These are phyloP conservation scores for Colletotrichum eleusines DNA, from an alignment of 2,329 filamentous ascomycete genomes.

Conservation along the genomic window DNA sequence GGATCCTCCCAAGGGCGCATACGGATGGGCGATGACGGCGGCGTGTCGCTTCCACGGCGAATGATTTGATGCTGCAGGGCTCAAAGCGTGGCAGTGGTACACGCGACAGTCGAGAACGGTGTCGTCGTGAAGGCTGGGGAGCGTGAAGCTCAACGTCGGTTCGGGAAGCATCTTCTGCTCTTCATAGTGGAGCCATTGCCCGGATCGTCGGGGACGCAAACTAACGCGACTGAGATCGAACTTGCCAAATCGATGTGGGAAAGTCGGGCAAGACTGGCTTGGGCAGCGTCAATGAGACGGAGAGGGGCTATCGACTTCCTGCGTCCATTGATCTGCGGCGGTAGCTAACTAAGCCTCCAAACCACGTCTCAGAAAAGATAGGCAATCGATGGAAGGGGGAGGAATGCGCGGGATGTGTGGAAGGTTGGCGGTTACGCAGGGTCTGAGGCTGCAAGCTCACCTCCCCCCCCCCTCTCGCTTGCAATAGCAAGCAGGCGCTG, in stretches of 20 bases:
- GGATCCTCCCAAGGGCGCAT: conserved; percentile 86
- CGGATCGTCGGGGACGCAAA: conserved; percentile 2
- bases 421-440: conserved; percentile 4
- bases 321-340: conserved; percentile 7
- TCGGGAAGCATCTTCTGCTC: conserved; percentile 63
- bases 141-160: conserved; percentile 75
- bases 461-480: conserved; percentile 9
- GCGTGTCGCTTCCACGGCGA: conserved; percentile 62
- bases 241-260: neutral
- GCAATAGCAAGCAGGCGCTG: neutral
- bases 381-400: conserved; percentile 4
- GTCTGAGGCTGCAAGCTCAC: neutral
- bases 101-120: conserved; percentile 83
- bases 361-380: neutral
- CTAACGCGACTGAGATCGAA: neutral
- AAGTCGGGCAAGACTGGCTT: neutral
- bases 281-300: neutral
- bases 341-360: conserved; percentile 3
- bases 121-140: conserved; percentile 88
- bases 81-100: conserved; percentile 74
- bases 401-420: neutral
- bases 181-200: conserved; percentile 41
- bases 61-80: conserved; percentile 48
- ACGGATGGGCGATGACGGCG: conserved; percentile 87
- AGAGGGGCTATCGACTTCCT: conserved; percentile 5